These are phyloP conservation scores for Elsinoe necatrix DNA, from an alignment of 2,329 filamentous ascomycete species.

Conservation along the genomic window DNA sequence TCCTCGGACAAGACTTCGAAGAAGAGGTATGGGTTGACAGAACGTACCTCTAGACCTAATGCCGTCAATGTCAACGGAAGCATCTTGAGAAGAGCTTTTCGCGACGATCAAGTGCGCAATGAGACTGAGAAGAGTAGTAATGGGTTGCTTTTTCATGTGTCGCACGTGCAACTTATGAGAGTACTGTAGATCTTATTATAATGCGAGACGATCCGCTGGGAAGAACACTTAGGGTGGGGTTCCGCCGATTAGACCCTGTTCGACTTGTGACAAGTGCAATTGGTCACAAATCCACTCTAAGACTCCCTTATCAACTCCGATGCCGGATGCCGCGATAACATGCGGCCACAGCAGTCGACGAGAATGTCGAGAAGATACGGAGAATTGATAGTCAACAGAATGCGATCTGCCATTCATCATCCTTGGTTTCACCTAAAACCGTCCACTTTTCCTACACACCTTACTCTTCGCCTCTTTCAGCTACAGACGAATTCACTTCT, in stretches of 20 bases:
- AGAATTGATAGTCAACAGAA: neutral
- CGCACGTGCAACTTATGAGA: too few species aligned
- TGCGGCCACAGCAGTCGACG: neutral
- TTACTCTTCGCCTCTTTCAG: too few species aligned
- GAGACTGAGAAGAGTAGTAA: too few species aligned
- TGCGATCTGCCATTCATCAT: neutral
- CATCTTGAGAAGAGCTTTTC: neutral
- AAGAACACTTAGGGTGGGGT: neutral
- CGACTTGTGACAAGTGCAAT: neutral
- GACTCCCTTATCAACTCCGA: neutral
- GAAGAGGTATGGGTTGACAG: slow-evolving; percentile 15
- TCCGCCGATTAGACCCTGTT: neutral
- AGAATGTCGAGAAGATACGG: neutral
- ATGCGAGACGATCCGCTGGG: neutral
- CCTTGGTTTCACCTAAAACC: neutral
- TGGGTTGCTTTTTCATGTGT: too few species aligned
- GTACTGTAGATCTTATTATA: too few species aligned
- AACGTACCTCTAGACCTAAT: neutral
- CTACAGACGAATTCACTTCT: too few species aligned
- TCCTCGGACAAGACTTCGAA: slow-evolving; percentile 7
- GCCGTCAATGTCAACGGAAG: too few species aligned
- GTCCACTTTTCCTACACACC: too few species aligned
- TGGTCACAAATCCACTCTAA: neutral
- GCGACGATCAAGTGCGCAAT: neutral
- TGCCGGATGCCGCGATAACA: neutral